Evolutionary conservation across 208 protist genomes (phyloP), one percentile per base, ranked within the genome.

Genomic region (Plasmodiophora brassicae): DNA sequence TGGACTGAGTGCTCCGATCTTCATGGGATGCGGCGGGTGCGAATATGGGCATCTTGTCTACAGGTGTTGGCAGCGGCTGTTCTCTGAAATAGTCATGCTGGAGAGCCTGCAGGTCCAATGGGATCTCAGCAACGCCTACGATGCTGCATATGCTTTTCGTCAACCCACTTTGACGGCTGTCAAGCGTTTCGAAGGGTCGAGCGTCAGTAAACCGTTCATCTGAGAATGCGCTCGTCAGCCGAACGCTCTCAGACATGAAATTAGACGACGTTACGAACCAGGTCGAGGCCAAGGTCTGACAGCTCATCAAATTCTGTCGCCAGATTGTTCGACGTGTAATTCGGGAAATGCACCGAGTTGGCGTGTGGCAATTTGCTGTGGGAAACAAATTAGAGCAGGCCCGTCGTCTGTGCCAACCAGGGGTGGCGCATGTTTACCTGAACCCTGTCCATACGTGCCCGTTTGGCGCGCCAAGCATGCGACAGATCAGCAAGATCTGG

Each of bases 401-500:
- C 5, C 20, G 41, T 5, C 20, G 5, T 5, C n/a, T 44, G 65
- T 5, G n/a, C n/a, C n/a, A 78, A 32, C n/a, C n/a, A n/a, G n/a
- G n/a, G n/a, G n/a, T n/a, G n/a, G n/a, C n/a, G n/a, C 65, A 78
- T 78, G n/a, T 5, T 38, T 5, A 78, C 65, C 65, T 78, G n/a
- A 86, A 86, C 20, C 84, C 84, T 86, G 84, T 86, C 46, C 50
- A 65, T 14, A 65, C 60, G 38, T 86, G 14, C 86, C 0, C 39
- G 38, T 14, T 88, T 0, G 88, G 88, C 25, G 88, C 5, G 28
- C 88, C 85, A 0, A 90, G 46, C 71, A 60, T 86, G 28, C 14
- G 0, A 14, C 84, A 86, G 44, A 90, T 90, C n/a, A 43, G 46
- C n/a, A 60, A 8, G n/a, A 92, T 84, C 57, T 90, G 71, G 36